Evolutionary conservation across 345 rosid species (phyloP).

Genomic region (Dovyalis caffra): DNA sequence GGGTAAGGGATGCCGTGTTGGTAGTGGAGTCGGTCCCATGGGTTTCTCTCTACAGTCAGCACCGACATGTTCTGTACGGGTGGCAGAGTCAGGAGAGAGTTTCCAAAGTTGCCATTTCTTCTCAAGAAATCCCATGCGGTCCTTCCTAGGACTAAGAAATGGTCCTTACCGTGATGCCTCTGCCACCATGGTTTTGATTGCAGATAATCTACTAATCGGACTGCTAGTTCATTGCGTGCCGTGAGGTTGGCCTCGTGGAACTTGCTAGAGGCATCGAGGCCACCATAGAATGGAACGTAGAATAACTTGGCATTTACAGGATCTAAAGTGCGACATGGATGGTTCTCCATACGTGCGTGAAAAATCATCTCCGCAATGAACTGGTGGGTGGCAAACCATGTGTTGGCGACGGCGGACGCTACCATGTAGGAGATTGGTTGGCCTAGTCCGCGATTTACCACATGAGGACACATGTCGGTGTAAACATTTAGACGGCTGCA

Average conservation of each 20-base stretch:
- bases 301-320: constrained; percentile 41
- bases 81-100: constrained; percentile 43
- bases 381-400: constrained; percentile 62
- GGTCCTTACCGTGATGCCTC: constrained; percentile 41
- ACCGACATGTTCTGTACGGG: constrained; percentile 53
- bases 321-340: constrained; percentile 54
- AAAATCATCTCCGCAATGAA: constrained; percentile 63
- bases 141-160: constrained; percentile 54
- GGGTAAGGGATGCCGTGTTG: constrained; percentile 62
- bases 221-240: constrained; percentile 45
- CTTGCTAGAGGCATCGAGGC: constrained; percentile 56
- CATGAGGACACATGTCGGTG: constrained; percentile 60
- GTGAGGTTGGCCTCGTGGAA: constrained; percentile 40
- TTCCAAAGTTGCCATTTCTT: constrained; percentile 42
- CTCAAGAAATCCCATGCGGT: constrained; percentile 70
- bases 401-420: neutral
- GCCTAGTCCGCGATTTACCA: constrained; percentile 53
- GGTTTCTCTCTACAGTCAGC: constrained; percentile 53
- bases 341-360: constrained; percentile 50
- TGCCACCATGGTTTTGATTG: constrained; percentile 38
- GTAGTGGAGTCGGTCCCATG: constrained; percentile 36
- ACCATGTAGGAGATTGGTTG: constrained; percentile 27
- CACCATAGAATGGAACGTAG: constrained; percentile 62
- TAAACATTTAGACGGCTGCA: constrained; percentile 46
- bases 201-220: constrained; percentile 28